Evolutionary conservation across 1,139 yeast genomes (phyloP).

Genomic region (Hemisphaericaspora subhashii): DNA sequence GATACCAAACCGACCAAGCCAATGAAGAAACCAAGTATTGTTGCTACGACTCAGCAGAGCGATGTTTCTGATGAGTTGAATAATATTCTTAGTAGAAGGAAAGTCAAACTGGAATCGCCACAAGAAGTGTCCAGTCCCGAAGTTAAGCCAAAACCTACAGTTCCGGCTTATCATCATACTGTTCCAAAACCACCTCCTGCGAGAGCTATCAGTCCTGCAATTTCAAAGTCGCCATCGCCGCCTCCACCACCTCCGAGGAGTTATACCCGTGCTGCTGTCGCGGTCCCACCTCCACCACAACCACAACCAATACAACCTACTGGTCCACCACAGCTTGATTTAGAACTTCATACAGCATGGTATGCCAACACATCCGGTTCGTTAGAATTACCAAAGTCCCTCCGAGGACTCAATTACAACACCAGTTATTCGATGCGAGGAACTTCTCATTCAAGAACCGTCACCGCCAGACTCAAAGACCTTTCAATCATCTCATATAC

Average conservation of each 20-base stretch:
- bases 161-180: constrained; percentile 10
- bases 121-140: constrained; percentile 4
- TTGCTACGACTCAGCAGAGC: constrained; percentile 12
- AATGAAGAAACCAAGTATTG: not conserved
- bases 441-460: constrained; percentile 17
- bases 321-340: constrained; percentile 37
- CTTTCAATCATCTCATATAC: constrained; percentile 47
- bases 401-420: constrained; percentile 38
- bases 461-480: constrained; percentile 50
- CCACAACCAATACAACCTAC: constrained; percentile 15
- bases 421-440: constrained; percentile 27
- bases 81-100: constrained; percentile 13
- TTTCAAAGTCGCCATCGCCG: constrained; percentile 7
- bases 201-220: constrained; percentile 6
- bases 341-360: constrained; percentile 49
- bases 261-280: constrained; percentile 24
- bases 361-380: constrained; percentile 31
- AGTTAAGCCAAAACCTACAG: constrained; percentile 8
- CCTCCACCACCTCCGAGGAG: constrained; percentile 27
- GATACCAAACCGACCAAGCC: constrained; percentile 2
- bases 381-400: constrained; percentile 33
- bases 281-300: constrained; percentile 17
- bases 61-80: constrained; percentile 15
- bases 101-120: constrained; percentile 9
- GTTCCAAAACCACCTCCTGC: constrained; percentile 10